These are phyloP conservation scores for Saprolegnia diclina DNA, from an alignment of 352 stramenopile species.

Conservation along the genomic window DNA sequence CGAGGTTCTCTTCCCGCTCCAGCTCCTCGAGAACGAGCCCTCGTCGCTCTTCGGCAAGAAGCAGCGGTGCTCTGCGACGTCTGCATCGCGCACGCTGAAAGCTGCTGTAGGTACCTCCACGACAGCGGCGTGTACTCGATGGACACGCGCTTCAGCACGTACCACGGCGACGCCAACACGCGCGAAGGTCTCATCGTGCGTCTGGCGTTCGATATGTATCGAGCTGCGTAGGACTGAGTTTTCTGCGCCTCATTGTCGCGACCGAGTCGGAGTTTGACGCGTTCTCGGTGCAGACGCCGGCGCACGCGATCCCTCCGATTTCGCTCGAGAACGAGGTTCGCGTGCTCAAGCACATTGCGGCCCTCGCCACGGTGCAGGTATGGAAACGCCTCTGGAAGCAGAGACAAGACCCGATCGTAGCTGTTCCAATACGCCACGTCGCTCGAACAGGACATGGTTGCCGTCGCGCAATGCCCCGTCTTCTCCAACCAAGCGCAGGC, in stretches of 20 bases:
- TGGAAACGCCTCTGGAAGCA: neutral
- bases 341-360: constrained; percentile 60
- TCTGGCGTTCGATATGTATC: constrained; percentile 6
- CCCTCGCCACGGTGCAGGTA: constrained; percentile 63
- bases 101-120: constrained; percentile 50
- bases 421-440: constrained; percentile 76
- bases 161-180: constrained; percentile 78
- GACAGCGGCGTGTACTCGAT: constrained; percentile 84
- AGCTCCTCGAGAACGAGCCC: constrained; percentile 39
- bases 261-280: constrained; percentile 77
- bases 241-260: constrained; percentile 75
- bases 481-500: constrained; percentile 86
- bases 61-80: constrained; percentile 16
- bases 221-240: constrained; percentile 45
- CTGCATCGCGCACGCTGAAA: constrained; percentile 50
- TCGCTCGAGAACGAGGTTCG: constrained; percentile 84
- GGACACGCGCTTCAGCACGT: constrained; percentile 79
- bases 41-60: constrained; percentile 20
- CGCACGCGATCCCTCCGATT: constrained; percentile 66
- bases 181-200: constrained; percentile 44
- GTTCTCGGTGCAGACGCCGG: constrained; percentile 74
- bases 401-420: constrained; percentile 28
- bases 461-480: constrained; percentile 66
- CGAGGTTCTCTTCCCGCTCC: constrained; percentile 90
- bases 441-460: constrained; percentile 81